Conservation (phyloP, 78 protist species). For the Dictyostelium capitatum region DNA sequence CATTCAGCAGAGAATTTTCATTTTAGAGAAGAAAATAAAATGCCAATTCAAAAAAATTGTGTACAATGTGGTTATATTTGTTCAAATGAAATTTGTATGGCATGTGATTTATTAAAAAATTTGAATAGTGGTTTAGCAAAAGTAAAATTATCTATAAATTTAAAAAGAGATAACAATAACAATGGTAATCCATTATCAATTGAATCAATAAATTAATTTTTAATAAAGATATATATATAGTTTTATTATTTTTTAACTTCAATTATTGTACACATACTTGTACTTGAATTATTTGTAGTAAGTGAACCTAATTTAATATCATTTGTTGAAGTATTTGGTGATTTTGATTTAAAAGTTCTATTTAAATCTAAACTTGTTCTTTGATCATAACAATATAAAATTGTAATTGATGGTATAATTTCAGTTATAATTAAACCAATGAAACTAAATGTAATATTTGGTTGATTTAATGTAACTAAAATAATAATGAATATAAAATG, state of each 20-base stretch:
- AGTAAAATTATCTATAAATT: slow-evolving; percentile 32
- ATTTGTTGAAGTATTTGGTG: neutral
- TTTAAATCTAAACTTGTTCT: slow-evolving; percentile 2
- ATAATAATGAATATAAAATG: slow-evolving; percentile 21
- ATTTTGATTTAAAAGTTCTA: neutral
- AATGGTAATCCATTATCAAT: neutral
- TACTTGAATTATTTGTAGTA: neutral
- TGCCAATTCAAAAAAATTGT: slow-evolving; percentile 86
- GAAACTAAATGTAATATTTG: neutral
- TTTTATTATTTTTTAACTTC: too few relatives aligned
- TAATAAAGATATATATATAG: too few relatives aligned
- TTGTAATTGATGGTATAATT: slow-evolving; percentile 1
- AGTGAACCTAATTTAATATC: neutral
- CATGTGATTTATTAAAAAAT: slow-evolving; percentile 90
- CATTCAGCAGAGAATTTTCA: slow-evolving; percentile 65
- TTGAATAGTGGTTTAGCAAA: slow-evolving; percentile 87
- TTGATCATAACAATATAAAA: slow-evolving; percentile 26
- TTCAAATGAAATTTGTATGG: slow-evolving; percentile 86
- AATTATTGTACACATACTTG: too few relatives aligned
- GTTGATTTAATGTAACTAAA: neutral
- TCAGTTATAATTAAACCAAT: slow-evolving; percentile 28
- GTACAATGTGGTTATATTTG: slow-evolving; percentile 86
- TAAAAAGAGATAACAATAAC: slow-evolving; percentile 6
- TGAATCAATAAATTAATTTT: too few relatives aligned
- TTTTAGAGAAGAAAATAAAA: slow-evolving; percentile 49